Conservation (phyloP, 2,329 filamentous ascomycete species). For the Leptoxyphium fumago region DNA sequence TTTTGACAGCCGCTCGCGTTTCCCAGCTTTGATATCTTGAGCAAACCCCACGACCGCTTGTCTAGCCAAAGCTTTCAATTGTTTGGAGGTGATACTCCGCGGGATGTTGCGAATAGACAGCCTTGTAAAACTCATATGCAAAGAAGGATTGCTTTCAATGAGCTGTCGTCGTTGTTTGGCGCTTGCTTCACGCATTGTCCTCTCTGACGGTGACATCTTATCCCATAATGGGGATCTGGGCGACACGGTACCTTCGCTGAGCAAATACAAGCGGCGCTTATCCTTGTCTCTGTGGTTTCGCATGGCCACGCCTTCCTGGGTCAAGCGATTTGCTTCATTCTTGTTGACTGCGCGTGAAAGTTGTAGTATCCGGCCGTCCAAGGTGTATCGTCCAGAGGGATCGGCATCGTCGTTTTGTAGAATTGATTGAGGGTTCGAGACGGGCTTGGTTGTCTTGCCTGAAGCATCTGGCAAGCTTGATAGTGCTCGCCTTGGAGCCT, state of each 20-base stretch:
- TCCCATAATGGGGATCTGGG: constrained; percentile 64
- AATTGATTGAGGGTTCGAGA: constrained; percentile 56
- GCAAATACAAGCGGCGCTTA: constrained; percentile 76
- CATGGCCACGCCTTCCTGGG: constrained; percentile 48
- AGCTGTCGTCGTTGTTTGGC: constrained; percentile 75
- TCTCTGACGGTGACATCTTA: constrained; percentile 60
- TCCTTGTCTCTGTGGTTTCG: constrained; percentile 63
- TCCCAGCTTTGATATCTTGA: constrained; percentile 67
- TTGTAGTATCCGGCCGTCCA: constrained; percentile 78
- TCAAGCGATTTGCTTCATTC: constrained; percentile 60
- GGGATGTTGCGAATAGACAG: constrained; percentile 87
- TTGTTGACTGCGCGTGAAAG: constrained; percentile 75
- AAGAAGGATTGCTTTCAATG: constrained; percentile 76
- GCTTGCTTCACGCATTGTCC: constrained; percentile 79
- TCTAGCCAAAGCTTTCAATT: constrained; percentile 78
- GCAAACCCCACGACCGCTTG: constrained; percentile 92
- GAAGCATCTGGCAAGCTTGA: constrained; percentile 17
- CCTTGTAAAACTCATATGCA: constrained; percentile 80
- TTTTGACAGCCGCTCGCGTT: constrained; percentile 65
- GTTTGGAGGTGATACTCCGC: constrained; percentile 66
- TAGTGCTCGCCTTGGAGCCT: constrained; percentile 46
- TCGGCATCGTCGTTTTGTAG: constrained; percentile 78
- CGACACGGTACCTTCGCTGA: constrained; percentile 73
- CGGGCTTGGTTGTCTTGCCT: constrained; percentile 11
- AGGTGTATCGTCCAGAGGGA: constrained; percentile 68